These are phyloP conservation scores for Hordeum pubiflorum DNA, from an alignment of 202 grass and related monocot genomes.

Conservation along the genomic window DNA sequence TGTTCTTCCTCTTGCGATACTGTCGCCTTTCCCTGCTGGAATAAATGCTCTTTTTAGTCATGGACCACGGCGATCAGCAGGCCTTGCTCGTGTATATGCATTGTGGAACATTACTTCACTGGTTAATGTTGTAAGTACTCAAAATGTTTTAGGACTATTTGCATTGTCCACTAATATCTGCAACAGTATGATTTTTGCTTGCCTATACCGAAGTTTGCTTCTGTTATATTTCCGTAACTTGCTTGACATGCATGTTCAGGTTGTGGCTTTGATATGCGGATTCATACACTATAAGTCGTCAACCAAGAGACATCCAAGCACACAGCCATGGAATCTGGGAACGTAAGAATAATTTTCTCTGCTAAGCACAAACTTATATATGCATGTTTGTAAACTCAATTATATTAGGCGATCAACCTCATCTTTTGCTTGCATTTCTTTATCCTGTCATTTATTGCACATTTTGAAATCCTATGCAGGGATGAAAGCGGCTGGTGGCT, in stretches of 20 bases:
- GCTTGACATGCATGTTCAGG: conserved; percentile 43
- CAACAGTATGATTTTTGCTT: neutral
- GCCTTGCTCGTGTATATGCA: conserved; percentile 91
- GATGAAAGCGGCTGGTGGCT: conserved; percentile 99
- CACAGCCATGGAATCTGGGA: conserved; percentile 89
- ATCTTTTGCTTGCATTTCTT: neutral
- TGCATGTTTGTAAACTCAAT: neutral
- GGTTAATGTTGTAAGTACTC: conserved; percentile 89
- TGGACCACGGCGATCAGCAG: conserved; percentile 89
- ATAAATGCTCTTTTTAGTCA: conserved; percentile 99
- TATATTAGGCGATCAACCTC: neutral
- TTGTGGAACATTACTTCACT: conserved; percentile 98
- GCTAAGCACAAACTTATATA: neutral
- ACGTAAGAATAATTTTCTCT: conserved; percentile 53
- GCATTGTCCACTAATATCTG: neutral
- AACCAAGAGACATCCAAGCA: conserved; percentile 67
- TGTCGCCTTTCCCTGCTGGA: conserved; percentile 95
- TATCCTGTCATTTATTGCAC: neutral
- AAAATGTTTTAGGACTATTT: neutral
- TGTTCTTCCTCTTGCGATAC: conserved; percentile 93
- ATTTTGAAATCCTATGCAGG: conserved; percentile 37
- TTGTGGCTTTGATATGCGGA: conserved; percentile 88
- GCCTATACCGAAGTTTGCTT: neutral
- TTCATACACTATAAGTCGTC: conserved; percentile 96
- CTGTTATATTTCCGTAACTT: neutral